Conservation (phyloP, 2,329 filamentous ascomycete genomes). For the Ophiostoma pallidulum region DNA sequence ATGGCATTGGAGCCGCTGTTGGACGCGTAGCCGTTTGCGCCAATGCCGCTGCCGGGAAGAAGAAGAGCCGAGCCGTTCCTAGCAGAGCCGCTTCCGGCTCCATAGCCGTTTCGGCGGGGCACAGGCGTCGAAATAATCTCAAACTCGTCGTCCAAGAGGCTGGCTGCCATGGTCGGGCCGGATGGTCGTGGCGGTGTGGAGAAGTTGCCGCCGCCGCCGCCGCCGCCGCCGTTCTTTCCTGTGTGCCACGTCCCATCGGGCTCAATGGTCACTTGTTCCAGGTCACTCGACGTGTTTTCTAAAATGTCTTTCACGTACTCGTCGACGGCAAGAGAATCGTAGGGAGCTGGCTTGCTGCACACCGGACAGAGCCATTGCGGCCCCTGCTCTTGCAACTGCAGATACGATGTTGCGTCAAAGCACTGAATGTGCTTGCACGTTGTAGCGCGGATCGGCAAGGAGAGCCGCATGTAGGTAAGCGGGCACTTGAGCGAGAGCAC, state of each 20-base stretch:
- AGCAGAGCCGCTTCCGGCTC: conserved; percentile 20
- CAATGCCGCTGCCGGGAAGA: background rate
- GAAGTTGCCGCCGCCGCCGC: conserved; percentile 21
- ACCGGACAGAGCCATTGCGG: conserved; percentile 96
- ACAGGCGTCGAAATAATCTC: conserved; percentile 4
- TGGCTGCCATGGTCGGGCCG: background rate
- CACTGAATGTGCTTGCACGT: conserved; percentile 86
- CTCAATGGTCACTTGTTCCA: conserved; percentile 84
- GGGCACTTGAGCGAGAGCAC: conserved; percentile 90
- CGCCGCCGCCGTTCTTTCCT: conserved; percentile 20
- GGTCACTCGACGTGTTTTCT: conserved; percentile 55
- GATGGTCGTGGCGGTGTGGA: background rate
- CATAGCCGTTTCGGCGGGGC: conserved; percentile 21
- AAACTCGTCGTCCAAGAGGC: conserved; percentile 8
- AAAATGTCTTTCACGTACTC: conserved; percentile 89
- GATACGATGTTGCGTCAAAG: conserved; percentile 85
- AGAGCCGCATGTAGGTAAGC: conserved; percentile 74
- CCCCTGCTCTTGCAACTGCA: conserved; percentile 90
- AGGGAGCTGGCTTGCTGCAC: conserved; percentile 75
- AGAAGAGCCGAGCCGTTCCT: too few species aligned
- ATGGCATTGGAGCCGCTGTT: background rate
- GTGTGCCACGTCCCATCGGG: conserved; percentile 68
- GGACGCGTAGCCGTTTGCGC: background rate
- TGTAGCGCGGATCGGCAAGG: conserved; percentile 67
- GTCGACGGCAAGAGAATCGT: conserved; percentile 76